These are phyloP conservation scores for Blepharisma undulans DNA, from an alignment of 169 alveolate genomes.

Conservation along the genomic window DNA sequence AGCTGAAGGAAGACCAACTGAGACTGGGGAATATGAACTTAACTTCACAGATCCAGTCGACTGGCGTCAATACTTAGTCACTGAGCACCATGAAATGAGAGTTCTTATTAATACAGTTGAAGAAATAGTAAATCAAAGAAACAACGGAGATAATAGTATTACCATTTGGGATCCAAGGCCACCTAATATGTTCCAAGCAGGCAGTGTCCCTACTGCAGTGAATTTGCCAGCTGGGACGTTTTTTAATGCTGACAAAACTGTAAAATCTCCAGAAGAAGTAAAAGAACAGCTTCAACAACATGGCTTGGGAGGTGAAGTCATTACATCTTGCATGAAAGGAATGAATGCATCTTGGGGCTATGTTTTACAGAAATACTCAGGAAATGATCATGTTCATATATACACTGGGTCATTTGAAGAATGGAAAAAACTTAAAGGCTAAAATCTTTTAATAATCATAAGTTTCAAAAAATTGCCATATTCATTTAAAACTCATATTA, in stretches of 20 bases:
- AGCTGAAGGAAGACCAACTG: constrained; percentile 23
- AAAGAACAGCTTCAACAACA: background rate
- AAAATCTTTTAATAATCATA: background rate
- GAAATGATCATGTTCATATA: constrained; percentile 9
- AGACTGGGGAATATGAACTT: background rate
- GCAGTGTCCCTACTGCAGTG: constrained; percentile 6
- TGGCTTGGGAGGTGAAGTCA: background rate
- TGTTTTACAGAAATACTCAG: background rate
- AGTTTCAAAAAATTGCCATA: background rate
- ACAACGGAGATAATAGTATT: background rate
- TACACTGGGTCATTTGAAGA: constrained; percentile 32
- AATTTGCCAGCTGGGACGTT: background rate
- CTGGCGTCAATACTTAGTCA: background rate
- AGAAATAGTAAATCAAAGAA: background rate
- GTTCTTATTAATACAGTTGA: background rate
- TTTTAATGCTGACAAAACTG: constrained; percentile 33
- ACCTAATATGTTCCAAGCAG: background rate
- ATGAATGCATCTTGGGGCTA: background rate
- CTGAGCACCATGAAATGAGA: constrained; percentile 4
- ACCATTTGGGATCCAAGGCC: constrained; percentile 35
- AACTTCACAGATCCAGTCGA: background rate
- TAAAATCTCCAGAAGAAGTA: constrained; percentile 2
- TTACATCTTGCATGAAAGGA: constrained; percentile 29
- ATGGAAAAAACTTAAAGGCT: constrained; percentile 13
- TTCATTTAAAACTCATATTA: background rate